Evolutionary conservation across 108 stramenopile species (phyloP).

Genomic region (Cyclotella atomus): DNA sequence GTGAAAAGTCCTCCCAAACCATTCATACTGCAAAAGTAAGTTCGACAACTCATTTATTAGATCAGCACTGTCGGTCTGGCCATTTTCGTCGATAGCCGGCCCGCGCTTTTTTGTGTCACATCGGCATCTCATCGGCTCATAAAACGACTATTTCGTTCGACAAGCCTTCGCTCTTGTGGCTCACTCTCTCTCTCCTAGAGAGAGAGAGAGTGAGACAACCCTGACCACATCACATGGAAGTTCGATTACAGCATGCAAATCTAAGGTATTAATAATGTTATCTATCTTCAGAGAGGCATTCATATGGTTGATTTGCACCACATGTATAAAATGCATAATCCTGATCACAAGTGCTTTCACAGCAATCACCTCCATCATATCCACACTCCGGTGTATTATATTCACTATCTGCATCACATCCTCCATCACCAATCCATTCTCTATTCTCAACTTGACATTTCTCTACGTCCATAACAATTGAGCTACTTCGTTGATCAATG

Average conservation of each 20-base stretch:
- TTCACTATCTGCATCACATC: conserved; percentile 41
- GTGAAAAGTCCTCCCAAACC: too few species aligned
- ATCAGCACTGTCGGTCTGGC: too few species aligned
- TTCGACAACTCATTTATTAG: too few species aligned
- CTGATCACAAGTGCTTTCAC: conserved; percentile 46
- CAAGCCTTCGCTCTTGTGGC: too few species aligned
- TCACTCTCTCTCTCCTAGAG: too few species aligned
- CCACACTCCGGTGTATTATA: conserved; percentile 53
- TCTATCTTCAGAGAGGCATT: conserved; percentile 7
- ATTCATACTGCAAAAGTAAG: too few species aligned
- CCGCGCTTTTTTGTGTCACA: too few species aligned
- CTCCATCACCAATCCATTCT: conserved; percentile 56
- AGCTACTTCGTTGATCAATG: conserved; percentile 29
- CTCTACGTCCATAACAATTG: conserved; percentile 26
- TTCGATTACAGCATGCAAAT: too few species aligned
- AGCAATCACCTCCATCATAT: conserved; percentile 50
- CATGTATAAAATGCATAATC: conserved; percentile 48
- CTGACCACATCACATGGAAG: neutral
- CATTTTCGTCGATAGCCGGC: too few species aligned
- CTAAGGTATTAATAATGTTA: neutral
- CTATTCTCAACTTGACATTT: conserved; percentile 45
- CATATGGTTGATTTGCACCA: conserved; percentile 38
- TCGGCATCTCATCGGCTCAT: too few species aligned
- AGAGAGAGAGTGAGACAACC: too few species aligned
- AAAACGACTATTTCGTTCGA: too few species aligned